Conservation (phyloP, 1,284 basidiomycete genomes). For the Marasmius fiardii region DNA sequence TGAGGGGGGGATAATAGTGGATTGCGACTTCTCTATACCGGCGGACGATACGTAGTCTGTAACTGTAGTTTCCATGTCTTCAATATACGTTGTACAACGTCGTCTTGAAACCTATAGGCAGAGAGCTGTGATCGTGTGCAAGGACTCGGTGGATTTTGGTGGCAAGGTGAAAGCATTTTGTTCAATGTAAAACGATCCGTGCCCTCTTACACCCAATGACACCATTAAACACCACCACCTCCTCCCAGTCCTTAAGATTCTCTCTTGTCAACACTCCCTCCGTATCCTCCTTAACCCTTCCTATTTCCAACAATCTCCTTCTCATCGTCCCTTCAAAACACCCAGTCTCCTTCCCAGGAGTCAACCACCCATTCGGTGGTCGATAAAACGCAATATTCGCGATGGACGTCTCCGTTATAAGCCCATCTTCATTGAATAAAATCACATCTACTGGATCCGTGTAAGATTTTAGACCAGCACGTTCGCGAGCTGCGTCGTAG, state of each 20-base stretch:
- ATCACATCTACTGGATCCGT: constrained; percentile 51
- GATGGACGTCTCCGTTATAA: constrained; percentile 62
- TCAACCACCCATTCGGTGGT: constrained; percentile 50
- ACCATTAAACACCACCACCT: constrained; percentile 67
- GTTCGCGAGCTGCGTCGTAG: constrained; percentile 59
- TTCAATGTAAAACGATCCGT: neutral
- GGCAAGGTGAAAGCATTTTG: too few relatives aligned
- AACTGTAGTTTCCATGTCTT: too few relatives aligned
- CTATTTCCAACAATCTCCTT: constrained; percentile 59
- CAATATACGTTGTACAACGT: too few relatives aligned
- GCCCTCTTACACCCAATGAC: constrained; percentile 51
- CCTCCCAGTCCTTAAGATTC: constrained; percentile 51
- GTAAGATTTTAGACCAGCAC: constrained; percentile 41
- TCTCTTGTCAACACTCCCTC: constrained; percentile 45
- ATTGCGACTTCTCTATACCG: too few relatives aligned
- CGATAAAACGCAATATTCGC: constrained; percentile 68
- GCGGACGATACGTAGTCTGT: too few relatives aligned
- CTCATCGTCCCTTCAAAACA: constrained; percentile 70
- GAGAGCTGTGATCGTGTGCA: too few relatives aligned
- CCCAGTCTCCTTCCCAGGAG: constrained; percentile 54
- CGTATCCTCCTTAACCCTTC: constrained; percentile 45
- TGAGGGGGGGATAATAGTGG: too few relatives aligned
- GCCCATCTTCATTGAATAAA: constrained; percentile 48
- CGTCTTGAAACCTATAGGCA: too few relatives aligned
- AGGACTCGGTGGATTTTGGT: too few relatives aligned